phyloP scores from a whole-genome alignment of 2,329 filamentous ascomycete genomes.

The Talaromyces verruculosus region DNA sequence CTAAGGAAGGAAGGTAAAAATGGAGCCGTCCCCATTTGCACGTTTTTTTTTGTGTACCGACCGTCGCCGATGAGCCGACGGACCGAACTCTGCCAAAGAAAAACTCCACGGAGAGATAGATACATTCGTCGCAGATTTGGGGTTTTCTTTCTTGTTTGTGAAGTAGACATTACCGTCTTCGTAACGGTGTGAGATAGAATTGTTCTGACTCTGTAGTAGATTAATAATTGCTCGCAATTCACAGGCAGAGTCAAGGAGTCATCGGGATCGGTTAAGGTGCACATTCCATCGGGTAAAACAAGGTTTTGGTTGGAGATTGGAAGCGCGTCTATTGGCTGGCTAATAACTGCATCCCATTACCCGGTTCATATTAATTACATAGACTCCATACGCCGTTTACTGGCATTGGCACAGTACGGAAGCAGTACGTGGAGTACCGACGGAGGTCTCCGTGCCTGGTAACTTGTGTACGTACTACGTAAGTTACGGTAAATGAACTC shows the following conservation, averaged over 20 bases:
- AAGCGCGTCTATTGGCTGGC: neutral
- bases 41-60: constrained; percentile 2
- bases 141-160: neutral
- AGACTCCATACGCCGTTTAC: neutral
- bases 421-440: neutral
- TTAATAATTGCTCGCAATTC: neutral
- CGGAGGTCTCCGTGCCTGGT: constrained; percentile 3
- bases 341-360: neutral
- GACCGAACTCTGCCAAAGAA: neutral
- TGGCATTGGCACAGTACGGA: neutral
- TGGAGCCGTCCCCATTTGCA: neutral
- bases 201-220: neutral
- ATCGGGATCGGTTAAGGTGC: constrained; percentile 13
- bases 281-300: constrained; percentile 5
- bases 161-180: neutral
- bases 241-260: neutral
- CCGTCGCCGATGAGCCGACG: constrained; percentile 3
- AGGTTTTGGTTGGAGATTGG: neutral
- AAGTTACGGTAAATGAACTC: neutral
- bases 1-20: neutral
- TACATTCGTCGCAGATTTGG: neutral
- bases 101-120: constrained; percentile 9
- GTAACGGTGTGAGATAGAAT: neutral
- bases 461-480: neutral
- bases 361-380: neutral